phyloP scores from a whole-genome alignment of 805 yeast species.

The Candida qinlingensis region DNA sequence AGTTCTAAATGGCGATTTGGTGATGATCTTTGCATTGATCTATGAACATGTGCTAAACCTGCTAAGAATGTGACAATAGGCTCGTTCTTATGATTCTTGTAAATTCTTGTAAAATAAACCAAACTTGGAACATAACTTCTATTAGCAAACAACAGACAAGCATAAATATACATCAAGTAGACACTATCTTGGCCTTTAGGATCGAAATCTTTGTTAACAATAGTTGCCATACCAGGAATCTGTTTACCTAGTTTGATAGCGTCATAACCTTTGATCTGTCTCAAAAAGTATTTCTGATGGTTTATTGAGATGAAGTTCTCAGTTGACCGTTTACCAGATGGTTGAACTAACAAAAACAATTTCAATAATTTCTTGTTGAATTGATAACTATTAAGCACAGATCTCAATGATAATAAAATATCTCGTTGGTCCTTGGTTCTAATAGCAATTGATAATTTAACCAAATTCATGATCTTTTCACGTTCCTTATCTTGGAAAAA shows the following conservation, averaged over 20 bases:
- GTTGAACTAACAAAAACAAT: conserved; percentile 60
- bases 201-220: conserved; percentile 47
- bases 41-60: conserved; percentile 78
- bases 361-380: conserved; percentile 67
- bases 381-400: conserved; percentile 61
- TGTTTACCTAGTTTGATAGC: conserved; percentile 48
- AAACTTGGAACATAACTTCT: conserved; percentile 79
- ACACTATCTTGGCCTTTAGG: conserved; percentile 48
- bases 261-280: conserved; percentile 89
- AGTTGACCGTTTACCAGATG: conserved; percentile 54
- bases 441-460: conserved; percentile 57
- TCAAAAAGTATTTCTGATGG: conserved; percentile 82
- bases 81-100: conserved; percentile 61
- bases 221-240: conserved; percentile 75
- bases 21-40: conserved; percentile 88
- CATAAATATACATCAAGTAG: conserved; percentile 72
- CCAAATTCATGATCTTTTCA: conserved; percentile 55
- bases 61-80: conserved; percentile 72
- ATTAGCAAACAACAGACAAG: conserved; percentile 73
- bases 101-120: conserved; percentile 69
- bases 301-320: conserved; percentile 68
- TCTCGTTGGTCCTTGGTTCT: conserved; percentile 46
- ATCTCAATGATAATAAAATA: conserved; percentile 55
- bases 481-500: conserved; percentile 62
- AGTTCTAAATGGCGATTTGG: conserved; percentile 82